phyloP scores from a whole-genome alignment of 202 grass and related monocot species.

The Bolboschoenoplectus hybrid region DNA sequence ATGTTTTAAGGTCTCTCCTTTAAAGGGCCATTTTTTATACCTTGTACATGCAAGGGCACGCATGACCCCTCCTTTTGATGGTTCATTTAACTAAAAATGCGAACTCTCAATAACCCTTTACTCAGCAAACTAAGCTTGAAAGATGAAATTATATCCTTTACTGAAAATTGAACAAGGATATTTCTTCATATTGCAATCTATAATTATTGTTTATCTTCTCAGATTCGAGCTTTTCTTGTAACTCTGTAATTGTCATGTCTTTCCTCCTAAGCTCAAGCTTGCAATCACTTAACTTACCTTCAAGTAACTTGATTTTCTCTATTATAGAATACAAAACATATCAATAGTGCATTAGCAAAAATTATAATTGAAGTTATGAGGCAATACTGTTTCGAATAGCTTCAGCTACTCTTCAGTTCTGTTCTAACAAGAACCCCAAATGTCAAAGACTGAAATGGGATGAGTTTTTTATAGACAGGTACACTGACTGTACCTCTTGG shows the following conservation, averaged over 20 bases:
- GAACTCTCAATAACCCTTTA: not conserved
- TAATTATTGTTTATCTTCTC: constrained; percentile 64
- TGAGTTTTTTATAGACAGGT: not conserved
- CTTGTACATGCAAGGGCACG: not conserved
- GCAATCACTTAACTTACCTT: constrained; percentile 65
- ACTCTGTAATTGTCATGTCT: constrained; percentile 60
- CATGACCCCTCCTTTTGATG: not conserved
- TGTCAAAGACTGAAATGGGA: not conserved
- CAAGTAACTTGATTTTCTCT: constrained; percentile 67
- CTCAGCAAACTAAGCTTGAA: constrained; percentile 1
- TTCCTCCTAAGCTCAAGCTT: constrained; percentile 68
- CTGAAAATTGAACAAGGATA: constrained; percentile 53
- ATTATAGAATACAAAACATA: constrained; percentile 42
- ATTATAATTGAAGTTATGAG: not conserved
- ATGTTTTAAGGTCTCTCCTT: constrained; percentile 3
- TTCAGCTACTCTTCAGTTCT: not conserved
- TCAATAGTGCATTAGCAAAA: constrained; percentile 20
- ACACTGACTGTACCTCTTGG: not conserved
- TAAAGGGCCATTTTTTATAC: not conserved
- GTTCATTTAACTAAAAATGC: not conserved
- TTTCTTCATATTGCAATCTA: constrained; percentile 69
- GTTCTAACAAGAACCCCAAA: not conserved
- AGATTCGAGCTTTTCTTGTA: constrained; percentile 59
- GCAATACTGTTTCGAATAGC: not conserved
- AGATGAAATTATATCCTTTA: constrained; percentile 27